These are phyloP conservation scores for Physcomitrium patens DNA, from an alignment of 225 moss, liverwort and hornwort genomes.

Conservation along the genomic window DNA sequence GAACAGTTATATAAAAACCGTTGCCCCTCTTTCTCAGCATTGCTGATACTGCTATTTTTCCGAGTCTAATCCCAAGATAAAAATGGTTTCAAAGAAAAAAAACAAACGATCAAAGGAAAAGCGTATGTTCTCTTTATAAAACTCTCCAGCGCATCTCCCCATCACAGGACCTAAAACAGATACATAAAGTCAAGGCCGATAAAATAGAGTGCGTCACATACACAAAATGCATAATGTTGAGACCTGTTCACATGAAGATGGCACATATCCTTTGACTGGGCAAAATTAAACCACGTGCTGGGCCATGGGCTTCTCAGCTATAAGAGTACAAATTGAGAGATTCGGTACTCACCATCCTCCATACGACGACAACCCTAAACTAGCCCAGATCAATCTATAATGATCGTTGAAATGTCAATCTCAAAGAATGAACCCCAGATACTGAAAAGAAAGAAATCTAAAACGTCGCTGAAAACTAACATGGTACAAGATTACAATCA, in stretches of 20 bases:
- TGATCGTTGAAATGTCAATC: no score
- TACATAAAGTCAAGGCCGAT: no score
- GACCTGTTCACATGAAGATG: background rate
- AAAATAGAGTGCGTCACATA: no score
- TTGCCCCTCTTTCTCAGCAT: no score
- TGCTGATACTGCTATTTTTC: no score
- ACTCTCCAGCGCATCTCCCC: no score
- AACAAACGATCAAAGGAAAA: no score
- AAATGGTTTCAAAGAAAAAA: no score
- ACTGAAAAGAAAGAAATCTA: slow-evolving; percentile 30
- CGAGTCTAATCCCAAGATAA: no score
- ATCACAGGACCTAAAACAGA: no score
- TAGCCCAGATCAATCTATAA: slow-evolving; percentile 20
- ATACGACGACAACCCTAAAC: slow-evolving; percentile 26
- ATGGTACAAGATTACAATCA: slow-evolving; percentile 46
- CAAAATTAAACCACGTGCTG: slow-evolving; percentile 8
- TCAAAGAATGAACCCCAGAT: slow-evolving; percentile 15
- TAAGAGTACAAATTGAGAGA: slow-evolving; percentile 25
- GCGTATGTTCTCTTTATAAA: no score
- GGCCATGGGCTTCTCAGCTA: slow-evolving; percentile 15
- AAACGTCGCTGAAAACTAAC: slow-evolving; percentile 35
- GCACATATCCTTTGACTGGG: slow-evolving; percentile 13
- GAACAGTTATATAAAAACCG: no score
- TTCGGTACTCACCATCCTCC: slow-evolving; percentile 29
- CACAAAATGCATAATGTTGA: background rate